phyloP scores from a whole-genome alignment of 1,284 basidiomycete species.

The Laetiporus sulphureus region DNA sequence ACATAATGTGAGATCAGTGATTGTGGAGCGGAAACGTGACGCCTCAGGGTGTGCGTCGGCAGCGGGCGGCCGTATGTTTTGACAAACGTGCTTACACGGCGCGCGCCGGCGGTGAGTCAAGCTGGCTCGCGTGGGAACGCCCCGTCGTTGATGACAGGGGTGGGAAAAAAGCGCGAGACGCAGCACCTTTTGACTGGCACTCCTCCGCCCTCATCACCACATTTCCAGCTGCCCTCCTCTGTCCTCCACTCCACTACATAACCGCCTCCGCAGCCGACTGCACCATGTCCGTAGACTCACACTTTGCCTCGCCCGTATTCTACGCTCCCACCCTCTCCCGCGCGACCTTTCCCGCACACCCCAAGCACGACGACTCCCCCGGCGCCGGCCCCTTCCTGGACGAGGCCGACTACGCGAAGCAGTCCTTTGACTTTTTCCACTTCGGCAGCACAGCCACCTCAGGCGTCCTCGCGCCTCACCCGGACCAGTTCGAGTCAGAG shows the following conservation, averaged over 20 bases:
- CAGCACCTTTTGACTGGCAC: slow-evolving; percentile 10
- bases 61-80: too few relatives aligned
- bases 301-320: slow-evolving; percentile 21
- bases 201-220: slow-evolving; percentile 14
- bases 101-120: too few relatives aligned
- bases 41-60: too few relatives aligned
- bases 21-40: too few relatives aligned
- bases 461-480: slow-evolving; percentile 65
- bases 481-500: slow-evolving; percentile 76
- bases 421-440: slow-evolving; percentile 35
- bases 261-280: slow-evolving; percentile 19
- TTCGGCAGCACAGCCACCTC: slow-evolving; percentile 52
- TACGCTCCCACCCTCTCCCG: slow-evolving; percentile 18
- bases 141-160: not conserved
- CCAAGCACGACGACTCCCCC: slow-evolving; percentile 17
- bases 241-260: slow-evolving; percentile 14
- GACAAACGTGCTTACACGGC: too few relatives aligned
- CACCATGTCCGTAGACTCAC: slow-evolving; percentile 18
- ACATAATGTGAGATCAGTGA: too few relatives aligned
- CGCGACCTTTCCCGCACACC: too few relatives aligned
- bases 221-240: slow-evolving; percentile 13
- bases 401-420: slow-evolving; percentile 45
- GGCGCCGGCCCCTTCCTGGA: slow-evolving; percentile 21
- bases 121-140: too few relatives aligned
- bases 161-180: too few relatives aligned